Conservation (phyloP, 2,329 filamentous ascomycete genomes). For the Beauveria pseudobassiana region DNA sequence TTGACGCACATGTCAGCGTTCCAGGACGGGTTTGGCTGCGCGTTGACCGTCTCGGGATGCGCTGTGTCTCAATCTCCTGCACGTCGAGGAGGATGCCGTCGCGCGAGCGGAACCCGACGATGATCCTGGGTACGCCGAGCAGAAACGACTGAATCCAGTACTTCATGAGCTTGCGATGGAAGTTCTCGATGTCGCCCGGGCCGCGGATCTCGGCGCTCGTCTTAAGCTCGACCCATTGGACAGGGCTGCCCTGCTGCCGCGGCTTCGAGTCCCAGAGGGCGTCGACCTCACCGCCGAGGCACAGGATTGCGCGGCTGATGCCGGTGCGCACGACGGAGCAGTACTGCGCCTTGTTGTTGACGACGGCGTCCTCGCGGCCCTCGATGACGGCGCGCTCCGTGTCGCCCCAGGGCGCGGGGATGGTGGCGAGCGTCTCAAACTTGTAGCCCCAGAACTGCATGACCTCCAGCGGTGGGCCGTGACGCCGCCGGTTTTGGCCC, state of each 20-base stretch:
- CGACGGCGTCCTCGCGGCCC: conserved; percentile 57
- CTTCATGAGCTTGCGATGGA: conserved; percentile 85
- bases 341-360: conserved; percentile 90
- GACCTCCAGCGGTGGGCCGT: conserved; percentile 56
- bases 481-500: conserved; percentile 15
- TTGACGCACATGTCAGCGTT: conserved; percentile 93
- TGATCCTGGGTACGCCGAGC: conserved; percentile 83
- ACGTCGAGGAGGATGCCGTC: conserved; percentile 64
- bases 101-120: conserved; percentile 76
- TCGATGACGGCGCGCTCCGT: conserved; percentile 73
- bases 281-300: conserved; percentile 92
- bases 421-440: conserved; percentile 78
- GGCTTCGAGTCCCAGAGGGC: conserved; percentile 84
- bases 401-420: conserved; percentile 67
- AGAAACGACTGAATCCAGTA: conserved; percentile 97
- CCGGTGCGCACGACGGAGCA: conserved; percentile 89
- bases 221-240: conserved; percentile 93
- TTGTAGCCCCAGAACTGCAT: conserved; percentile 99
- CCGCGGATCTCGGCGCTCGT: conserved; percentile 68
- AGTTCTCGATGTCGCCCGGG: conserved; percentile 62
- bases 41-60: conserved; percentile 66
- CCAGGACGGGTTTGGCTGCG: conserved; percentile 62
- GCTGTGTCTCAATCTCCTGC: conserved; percentile 72
- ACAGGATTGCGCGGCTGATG: conserved; percentile 65
- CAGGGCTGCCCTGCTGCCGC: conserved; percentile 51